These are phyloP conservation scores for Capsicum rhomboideum DNA, from an alignment of 257 asterid genomes.

Conservation along the genomic window DNA sequence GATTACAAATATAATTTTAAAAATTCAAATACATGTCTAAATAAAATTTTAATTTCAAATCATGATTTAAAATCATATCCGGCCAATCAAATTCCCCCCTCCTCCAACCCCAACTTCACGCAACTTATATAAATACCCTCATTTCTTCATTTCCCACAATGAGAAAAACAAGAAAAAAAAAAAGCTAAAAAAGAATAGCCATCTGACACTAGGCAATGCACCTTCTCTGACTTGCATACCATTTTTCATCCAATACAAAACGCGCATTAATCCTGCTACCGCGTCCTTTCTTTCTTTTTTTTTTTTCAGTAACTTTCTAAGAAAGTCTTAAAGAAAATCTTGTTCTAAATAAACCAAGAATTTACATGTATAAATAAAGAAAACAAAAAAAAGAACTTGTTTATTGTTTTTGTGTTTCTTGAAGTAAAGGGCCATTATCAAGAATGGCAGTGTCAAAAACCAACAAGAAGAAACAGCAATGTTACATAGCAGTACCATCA, in stretches of 20 bases:
- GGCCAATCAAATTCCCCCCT: too few relatives aligned
- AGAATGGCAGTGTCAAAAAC: conserved; percentile 77
- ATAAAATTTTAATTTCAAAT: too few relatives aligned
- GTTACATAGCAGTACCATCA: conserved; percentile 82
- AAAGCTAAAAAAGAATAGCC: not conserved
- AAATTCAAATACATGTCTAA: too few relatives aligned
- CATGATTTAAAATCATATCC: too few relatives aligned
- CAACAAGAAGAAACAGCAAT: conserved; percentile 54
- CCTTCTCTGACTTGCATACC: conserved; percentile 29
- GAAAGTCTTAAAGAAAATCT: conserved; percentile 18
- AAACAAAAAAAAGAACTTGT: not conserved
- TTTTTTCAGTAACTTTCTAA: conserved; percentile 23
- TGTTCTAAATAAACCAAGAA: not conserved
- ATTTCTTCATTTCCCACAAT: not conserved
- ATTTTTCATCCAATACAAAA: conserved; percentile 23
- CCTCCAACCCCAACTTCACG: not conserved
- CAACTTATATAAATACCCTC: not conserved
- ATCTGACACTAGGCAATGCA: too few relatives aligned
- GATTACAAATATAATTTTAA: too few relatives aligned
- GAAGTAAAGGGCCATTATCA: not conserved
- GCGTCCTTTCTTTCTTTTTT: conserved; percentile 18
- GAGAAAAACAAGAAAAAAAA: not conserved
- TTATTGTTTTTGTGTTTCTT: not conserved
- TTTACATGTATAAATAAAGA: not conserved
- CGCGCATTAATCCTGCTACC: conserved; percentile 31